Conservation (phyloP, 208 protist genomes). For the Leishmania aethiopica region DNA sequence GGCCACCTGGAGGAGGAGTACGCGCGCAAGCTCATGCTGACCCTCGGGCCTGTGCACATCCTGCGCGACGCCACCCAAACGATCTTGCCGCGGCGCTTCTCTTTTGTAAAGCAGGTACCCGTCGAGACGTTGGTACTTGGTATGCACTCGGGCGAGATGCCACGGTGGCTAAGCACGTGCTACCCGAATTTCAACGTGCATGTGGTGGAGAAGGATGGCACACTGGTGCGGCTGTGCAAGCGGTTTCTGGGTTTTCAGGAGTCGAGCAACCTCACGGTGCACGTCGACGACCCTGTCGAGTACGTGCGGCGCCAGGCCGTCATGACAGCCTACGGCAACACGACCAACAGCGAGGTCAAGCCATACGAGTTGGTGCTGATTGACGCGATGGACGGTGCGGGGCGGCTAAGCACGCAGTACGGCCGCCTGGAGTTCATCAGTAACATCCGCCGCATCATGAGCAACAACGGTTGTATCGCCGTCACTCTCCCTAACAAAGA, state of each 20-base stretch:
- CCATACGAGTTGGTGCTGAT: constrained; percentile 83
- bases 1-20: constrained; percentile 81
- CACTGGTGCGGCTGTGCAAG: constrained; percentile 74
- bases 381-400: constrained; percentile 70
- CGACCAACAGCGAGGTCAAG: constrained; percentile 8
- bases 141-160: constrained; percentile 79
- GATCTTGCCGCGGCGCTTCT: constrained; percentile 69
- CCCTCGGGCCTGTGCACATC: constrained; percentile 83
- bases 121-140: constrained; percentile 82
- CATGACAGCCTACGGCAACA: constrained; percentile 12
- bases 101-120: constrained; percentile 61
- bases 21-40: constrained; percentile 83
- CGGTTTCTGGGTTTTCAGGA: constrained; percentile 85
- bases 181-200: constrained; percentile 88
- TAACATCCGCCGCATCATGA: constrained; percentile 71
- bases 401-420: constrained; percentile 69
- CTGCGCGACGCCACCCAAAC: constrained; percentile 69
- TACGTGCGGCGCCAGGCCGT: constrained; percentile 57
- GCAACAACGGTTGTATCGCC: constrained; percentile 64
- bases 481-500: constrained; percentile 77
- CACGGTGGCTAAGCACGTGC: constrained; percentile 77
- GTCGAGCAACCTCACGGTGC: constrained; percentile 65
- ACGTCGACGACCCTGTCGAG: constrained; percentile 66
- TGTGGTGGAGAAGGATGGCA: constrained; percentile 85
- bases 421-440: constrained; percentile 82